Evolutionary conservation across 345 rosid genomes (phyloP), one percentile per base, ranked within the genome.

Genomic region (Eutrema japonicum): DNA sequence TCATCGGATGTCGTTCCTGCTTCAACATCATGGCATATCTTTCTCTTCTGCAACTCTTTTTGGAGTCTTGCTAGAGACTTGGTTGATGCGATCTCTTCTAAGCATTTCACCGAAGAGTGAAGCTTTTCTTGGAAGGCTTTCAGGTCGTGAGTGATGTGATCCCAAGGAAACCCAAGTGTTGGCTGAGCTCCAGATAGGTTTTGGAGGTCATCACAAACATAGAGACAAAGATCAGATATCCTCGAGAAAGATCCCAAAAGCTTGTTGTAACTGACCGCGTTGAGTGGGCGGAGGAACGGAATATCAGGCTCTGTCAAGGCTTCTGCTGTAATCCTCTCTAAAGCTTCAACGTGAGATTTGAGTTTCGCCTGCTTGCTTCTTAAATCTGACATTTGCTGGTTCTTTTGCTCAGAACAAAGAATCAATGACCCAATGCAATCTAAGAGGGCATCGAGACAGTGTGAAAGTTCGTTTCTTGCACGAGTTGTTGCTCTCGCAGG

Each of bases 401-500:
- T 70, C 62, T 75, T 84, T 50, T 71, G 72, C 52, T 64, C 69
- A 1, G 71, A 42, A 13, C 63, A 76, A 43, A 77, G 76, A 72
- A 54, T 71, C 40, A 83, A 43, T 36, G 70, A 61, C 3, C 64
- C 8, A 3, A 85, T 66, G 73, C 79, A 78, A 29, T 67, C 81
- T 16, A 45, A 26, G 48, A 83, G 66, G 0, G 67, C 76, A 12
- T 67, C 77, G 11, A 83, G 74, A 72, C 82, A 78, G 41, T 18
- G 10, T 2, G 79, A 78, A 69, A 87, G 80, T 30, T 86, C 84
- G 9, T 74, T 53, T 77, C 74, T 85, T 9, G 96, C 89, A 7
- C 82, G 82, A 27, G 82, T 84, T 64, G 85, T 77, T 33, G 92
- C 96, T 76, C 92, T 81, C 1, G 79, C 64, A 1, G 89, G 92